Conservation (phyloP, 163 green algal species). For the Chloromonas sp. region DNA sequence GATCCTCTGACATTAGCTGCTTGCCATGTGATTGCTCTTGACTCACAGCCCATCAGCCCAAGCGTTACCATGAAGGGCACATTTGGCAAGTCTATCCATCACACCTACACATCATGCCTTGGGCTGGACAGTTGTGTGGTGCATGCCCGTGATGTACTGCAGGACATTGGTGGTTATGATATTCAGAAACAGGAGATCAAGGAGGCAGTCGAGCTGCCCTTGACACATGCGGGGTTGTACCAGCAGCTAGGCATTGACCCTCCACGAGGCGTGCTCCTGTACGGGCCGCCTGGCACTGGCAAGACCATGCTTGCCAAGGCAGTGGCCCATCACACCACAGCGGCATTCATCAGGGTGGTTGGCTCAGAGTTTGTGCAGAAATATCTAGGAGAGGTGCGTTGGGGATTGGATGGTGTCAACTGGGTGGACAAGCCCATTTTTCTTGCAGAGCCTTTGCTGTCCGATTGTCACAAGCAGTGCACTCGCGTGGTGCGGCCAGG, state of each 20-base stretch:
- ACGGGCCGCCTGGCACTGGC: conserved; percentile 74
- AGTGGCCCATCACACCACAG: conserved; percentile 97
- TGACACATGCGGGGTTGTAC: conserved; percentile 94
- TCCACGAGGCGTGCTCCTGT: conserved; percentile 74
- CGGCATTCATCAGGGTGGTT: conserved; percentile 97
- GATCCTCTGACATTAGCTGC: not conserved
- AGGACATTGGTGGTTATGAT: conserved; percentile 98
- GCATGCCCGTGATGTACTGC: conserved; percentile 3
- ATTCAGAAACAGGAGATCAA: conserved; percentile 99
- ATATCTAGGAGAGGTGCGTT: conserved; percentile 92
- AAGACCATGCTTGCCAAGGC: conserved; percentile 99
- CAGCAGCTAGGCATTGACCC: conserved; percentile 82
- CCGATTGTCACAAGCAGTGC: no score
- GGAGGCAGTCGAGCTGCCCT: conserved; percentile 97
- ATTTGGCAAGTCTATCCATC: no score
- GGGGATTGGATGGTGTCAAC: not conserved
- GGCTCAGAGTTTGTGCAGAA: conserved; percentile 99
- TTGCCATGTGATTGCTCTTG: not conserved
- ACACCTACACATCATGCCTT: no score
- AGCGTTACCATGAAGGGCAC: no score
- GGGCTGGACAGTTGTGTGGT: no score
- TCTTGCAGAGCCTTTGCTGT: no score
- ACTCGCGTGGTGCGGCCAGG: no score
- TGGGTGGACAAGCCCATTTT: not conserved
- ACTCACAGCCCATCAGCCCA: no score